Percentiles rank a stretch among this genome's conserved stretches.
phyloP scores from a whole-genome alignment of 225 moss, liverwort and hornwort species.

The Polytrichum formosum region DNA sequence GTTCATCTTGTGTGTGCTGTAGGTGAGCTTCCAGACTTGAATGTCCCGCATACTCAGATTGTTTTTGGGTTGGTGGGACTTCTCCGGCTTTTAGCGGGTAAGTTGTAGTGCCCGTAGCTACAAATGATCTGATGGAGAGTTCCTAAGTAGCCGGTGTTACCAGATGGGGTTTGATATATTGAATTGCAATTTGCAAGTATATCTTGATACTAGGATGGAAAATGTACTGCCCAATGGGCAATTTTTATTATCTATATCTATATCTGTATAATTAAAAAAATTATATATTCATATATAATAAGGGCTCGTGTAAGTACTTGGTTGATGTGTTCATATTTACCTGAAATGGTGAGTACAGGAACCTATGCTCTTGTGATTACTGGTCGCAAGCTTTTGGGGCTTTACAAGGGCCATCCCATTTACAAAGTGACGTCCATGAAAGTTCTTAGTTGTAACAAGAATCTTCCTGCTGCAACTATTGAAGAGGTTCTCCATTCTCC shows the following conservation, averaged over 20 bases:
- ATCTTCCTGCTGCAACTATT: conserved; percentile 50
- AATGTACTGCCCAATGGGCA: no score
- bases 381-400: conserved; percentile 61
- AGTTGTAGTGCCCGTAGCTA: not conserved
- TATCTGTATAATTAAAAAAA: no score
- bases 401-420: conserved; percentile 61
- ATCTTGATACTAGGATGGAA: no score
- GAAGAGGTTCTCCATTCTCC: conserved; percentile 71
- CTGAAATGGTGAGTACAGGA: conserved; percentile 31
- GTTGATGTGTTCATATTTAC: no score
- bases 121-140: no score
- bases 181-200: no score
- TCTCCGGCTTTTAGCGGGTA: conserved; percentile 83
- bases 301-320: no score
- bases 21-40: conserved; percentile 73
- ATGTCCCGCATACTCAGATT: conserved; percentile 57
- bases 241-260: no score
- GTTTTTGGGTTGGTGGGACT: conserved; percentile 87
- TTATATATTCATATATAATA: no score
- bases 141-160: no score
- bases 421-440: conserved; percentile 75
- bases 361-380: conserved; percentile 87
- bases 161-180: no score
- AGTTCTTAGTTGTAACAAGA: conserved; percentile 72
- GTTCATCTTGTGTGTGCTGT: conserved; percentile 7